Conservation (phyloP, 225 moss, liverwort and hornwort genomes). For the Physcomitrellopsis africana region DNA sequence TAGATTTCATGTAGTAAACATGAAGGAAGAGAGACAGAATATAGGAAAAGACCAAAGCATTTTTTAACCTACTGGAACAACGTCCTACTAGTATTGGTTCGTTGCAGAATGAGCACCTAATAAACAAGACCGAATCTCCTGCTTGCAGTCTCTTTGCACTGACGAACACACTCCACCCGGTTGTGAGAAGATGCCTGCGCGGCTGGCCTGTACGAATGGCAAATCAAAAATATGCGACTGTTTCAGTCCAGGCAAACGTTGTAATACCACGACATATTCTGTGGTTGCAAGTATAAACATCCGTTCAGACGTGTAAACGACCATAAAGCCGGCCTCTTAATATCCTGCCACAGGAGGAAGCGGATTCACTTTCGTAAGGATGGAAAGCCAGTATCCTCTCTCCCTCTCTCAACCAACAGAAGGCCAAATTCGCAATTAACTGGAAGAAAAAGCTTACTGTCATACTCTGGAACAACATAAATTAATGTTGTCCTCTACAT, state of each 20-base stretch:
- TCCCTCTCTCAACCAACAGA: not conserved
- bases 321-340: not conserved
- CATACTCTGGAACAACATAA: not conserved
- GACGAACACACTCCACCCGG: conserved; percentile 72
- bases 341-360: not conserved
- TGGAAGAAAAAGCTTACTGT: not conserved
- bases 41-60: not conserved
- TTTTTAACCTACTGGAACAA: not conserved
- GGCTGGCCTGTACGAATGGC: conserved; percentile 51
- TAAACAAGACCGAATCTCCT: conserved; percentile 70
- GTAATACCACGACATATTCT: not conserved
- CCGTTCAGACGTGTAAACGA: not conserved
- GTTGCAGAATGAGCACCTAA: conserved; percentile 36
- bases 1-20: conserved; percentile 10
- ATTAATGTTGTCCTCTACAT: too few relatives aligned
- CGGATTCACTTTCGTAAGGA: not conserved
- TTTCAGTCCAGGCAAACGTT: conserved; percentile 1
- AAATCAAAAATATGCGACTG: conserved; percentile 22
- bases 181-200: conserved; percentile 69
- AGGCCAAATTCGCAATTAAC: conserved; percentile 15
- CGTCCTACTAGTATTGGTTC: conserved; percentile 3
- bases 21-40: not conserved
- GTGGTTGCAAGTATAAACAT: not conserved
- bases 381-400: not conserved
- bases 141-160: conserved; percentile 69